Evolutionary conservation across 495 filamentous ascomycete species (phyloP), one percentile per base, ranked within the genome.

Genomic region (Elaphomyces granulatus): DNA sequence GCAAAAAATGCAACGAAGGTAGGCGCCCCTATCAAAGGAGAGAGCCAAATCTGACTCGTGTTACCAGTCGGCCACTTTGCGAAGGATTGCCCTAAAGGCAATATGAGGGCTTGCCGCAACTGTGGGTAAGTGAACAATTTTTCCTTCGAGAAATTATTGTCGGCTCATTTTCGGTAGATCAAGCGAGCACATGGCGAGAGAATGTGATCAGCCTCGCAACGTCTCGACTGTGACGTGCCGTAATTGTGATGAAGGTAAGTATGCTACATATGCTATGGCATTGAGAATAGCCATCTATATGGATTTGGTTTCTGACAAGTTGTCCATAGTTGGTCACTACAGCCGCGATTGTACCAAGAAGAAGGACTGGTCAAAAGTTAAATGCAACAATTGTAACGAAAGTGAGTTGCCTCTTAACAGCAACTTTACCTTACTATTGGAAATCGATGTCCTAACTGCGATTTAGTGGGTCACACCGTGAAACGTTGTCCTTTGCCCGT

Each of bases 21-120:
- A 62, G 46, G 60, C 60, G 32, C 16, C 0, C 34, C 16, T 30
- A 37, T 32, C n/a, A 9, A 12, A 28, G 12, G 6, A 28, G 6
- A 28, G 12, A 12, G 8, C 12, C 35, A 9, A 19, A 34, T 32
- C 12, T 20, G 6, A 23, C 15, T 18, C 20, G 15, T 44, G 4
- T 23, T 28, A 39, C 21, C 18, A 86, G 80, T 70, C 38, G 87
- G 87, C 3, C 88, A 94, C 47, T 90, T 87, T 56, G 74, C 81
- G 2, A 74, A 73, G 41, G 85, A 93, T 45, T 95, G 88, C 50
- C 84, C 83, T 20, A 65, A 74, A 15, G 54, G 59, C 35, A 63
- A 53, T 31, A 62, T 62, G 34, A 59, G 60, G 16, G 68, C 61
- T 31, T 83, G 79, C 49, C 78, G 66, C 40, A 82, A 81, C 55